phyloP scores from a whole-genome alignment of 163 green algal genomes.

The Prototheca wickerhamii region DNA sequence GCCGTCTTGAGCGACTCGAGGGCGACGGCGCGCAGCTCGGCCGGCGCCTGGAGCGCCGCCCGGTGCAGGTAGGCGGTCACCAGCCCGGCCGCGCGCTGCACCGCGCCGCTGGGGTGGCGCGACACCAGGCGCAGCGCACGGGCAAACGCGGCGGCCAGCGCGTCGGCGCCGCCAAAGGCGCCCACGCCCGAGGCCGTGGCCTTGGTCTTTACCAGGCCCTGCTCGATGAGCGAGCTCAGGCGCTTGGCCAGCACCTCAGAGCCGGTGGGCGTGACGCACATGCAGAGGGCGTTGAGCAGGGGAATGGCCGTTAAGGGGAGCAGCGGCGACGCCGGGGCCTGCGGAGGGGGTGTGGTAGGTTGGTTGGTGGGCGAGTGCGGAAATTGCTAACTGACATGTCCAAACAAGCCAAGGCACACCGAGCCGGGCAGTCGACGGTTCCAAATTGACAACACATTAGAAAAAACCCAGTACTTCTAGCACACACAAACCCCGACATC shows the following conservation, averaged over 20 bases:
- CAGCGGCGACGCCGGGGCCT: conserved; percentile 15
- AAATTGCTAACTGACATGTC: too few relatives aligned
- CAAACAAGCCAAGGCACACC: too few relatives aligned
- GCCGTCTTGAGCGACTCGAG: conserved; percentile 10
- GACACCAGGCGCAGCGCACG: too few relatives aligned
- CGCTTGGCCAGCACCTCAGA: conserved; percentile 15
- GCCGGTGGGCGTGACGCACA: conserved; percentile 3
- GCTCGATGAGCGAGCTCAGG: conserved; percentile 15
- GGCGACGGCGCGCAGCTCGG: conserved; percentile 5
- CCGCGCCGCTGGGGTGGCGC: too few relatives aligned
- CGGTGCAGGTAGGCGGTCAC: too few relatives aligned
- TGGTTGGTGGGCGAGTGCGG: too few relatives aligned
- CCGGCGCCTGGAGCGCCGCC: too few relatives aligned
- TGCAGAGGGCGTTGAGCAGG: conserved; percentile 17
- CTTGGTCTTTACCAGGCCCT: conserved; percentile 18
- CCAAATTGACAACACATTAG: too few relatives aligned
- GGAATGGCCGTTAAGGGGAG: conserved; percentile 4
- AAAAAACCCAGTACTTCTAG: neutral
- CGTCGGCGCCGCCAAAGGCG: neutral
- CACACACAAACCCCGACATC: neutral
- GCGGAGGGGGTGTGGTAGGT: neutral
- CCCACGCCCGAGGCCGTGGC: conserved; percentile 11
- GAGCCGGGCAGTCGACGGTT: too few relatives aligned
- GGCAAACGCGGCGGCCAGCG: too few relatives aligned
- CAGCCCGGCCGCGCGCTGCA: too few relatives aligned